Percentiles rank a stretch among this genome's conserved stretches.
Evolutionary conservation across 768 basidiomycete species (phyloP).

Genomic region (Termitomyces eurrhizus): DNA sequence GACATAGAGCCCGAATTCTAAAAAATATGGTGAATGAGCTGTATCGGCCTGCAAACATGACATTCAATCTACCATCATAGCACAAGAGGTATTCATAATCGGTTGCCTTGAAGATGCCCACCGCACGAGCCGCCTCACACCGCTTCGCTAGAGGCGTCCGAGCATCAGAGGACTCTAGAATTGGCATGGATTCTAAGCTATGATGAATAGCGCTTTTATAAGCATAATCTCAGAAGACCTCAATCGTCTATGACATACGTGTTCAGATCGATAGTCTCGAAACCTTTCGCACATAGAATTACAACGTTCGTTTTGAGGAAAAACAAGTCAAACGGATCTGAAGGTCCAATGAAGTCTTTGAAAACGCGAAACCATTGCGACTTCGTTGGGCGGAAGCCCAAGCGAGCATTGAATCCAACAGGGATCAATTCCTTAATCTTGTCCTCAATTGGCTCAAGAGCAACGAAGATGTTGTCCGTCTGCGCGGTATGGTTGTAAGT

Average conservation of each 20-base stretch:
- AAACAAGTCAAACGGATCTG: constrained; percentile 82
- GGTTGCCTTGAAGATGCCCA: constrained; percentile 90
- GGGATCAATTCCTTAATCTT: constrained; percentile 77
- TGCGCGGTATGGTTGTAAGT: constrained; percentile 15
- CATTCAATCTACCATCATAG: constrained; percentile 72
- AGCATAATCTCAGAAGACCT: background rate
- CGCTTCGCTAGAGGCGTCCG: constrained; percentile 71
- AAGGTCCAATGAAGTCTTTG: constrained; percentile 89
- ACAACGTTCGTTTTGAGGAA: constrained; percentile 92
- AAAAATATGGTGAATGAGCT: constrained; percentile 1
- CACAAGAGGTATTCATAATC: constrained; percentile 91
- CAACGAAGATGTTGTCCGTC: constrained; percentile 90
- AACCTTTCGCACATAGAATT: constrained; percentile 87
- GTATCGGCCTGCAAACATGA: background rate
- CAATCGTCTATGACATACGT: constrained; percentile 49
- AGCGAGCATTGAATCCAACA: constrained; percentile 61
- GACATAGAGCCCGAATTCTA: constrained; percentile 92
- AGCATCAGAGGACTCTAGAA: constrained; percentile 72
- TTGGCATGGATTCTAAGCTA: constrained; percentile 82
- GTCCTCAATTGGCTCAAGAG: constrained; percentile 87
- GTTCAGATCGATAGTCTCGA: constrained; percentile 93
- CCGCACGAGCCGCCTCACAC: constrained; percentile 78
- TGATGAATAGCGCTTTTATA: background rate
- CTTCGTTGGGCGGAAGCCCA: constrained; percentile 75
- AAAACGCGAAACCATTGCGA: constrained; percentile 95